phyloP scores from a whole-genome alignment of 2,329 filamentous ascomycete genomes.

The Didymella exigua region DNA sequence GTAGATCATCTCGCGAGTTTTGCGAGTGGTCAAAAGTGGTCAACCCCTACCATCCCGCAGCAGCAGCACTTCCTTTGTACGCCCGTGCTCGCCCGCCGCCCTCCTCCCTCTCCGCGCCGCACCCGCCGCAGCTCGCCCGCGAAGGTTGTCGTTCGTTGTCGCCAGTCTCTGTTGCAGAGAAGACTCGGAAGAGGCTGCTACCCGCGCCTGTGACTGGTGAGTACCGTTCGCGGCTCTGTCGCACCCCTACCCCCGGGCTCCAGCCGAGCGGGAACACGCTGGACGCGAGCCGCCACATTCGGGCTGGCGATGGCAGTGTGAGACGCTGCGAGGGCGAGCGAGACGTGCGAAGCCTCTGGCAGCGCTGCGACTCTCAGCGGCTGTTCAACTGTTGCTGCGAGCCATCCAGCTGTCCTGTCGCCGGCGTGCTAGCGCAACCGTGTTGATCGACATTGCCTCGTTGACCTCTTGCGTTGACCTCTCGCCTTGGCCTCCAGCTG shows the following conservation, averaged over 20 bases:
- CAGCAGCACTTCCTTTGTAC: slow-evolving; percentile 22
- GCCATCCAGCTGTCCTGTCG: too few species aligned
- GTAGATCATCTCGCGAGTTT: slow-evolving; percentile 23
- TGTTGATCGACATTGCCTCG: slow-evolving; percentile 5
- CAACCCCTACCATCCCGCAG: slow-evolving; percentile 13
- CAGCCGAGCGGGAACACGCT: neutral
- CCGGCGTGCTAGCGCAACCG: slow-evolving; percentile 7
- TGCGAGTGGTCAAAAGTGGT: slow-evolving; percentile 13
- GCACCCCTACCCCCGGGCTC: slow-evolving; percentile 1
- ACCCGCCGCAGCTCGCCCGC: neutral
- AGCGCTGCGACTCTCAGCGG: neutral
- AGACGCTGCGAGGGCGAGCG: neutral
- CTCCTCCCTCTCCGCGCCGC: slow-evolving; percentile 1
- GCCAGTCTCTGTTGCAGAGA: slow-evolving; percentile 2
- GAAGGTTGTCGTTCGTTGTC: neutral
- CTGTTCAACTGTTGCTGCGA: slow-evolving; percentile 2
- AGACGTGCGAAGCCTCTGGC: neutral
- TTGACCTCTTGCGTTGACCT: neutral
- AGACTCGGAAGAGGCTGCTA: slow-evolving; percentile 1
- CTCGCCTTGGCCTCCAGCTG: neutral
- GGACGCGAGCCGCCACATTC: slow-evolving; percentile 4
- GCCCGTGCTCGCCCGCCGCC: slow-evolving; percentile 21
- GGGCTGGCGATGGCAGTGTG: neutral
- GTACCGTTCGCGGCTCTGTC: slow-evolving; percentile 5
- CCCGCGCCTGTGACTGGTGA: slow-evolving; percentile 18